phyloP scores from a whole-genome alignment of 768 basidiomycete genomes.

The Suillus spraguei region DNA sequence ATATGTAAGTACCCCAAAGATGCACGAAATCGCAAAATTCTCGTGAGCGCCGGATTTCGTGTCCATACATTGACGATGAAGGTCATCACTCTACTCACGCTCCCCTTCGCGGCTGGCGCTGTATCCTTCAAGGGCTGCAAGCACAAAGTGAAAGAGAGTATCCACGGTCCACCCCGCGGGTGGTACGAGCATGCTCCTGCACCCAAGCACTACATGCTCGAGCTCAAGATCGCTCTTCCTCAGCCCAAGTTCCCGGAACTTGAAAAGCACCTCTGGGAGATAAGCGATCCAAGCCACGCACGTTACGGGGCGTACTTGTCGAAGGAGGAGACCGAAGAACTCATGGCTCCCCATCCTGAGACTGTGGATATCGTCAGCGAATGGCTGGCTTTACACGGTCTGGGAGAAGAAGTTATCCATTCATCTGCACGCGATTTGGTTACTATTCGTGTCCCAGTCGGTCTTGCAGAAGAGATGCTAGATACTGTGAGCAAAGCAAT shows the following conservation, averaged over 20 bases:
- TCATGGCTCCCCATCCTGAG: constrained; percentile 59
- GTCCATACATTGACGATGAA: neutral
- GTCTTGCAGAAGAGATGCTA: constrained; percentile 69
- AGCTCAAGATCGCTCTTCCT: constrained; percentile 59
- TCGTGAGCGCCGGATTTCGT: neutral
- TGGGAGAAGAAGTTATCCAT: constrained; percentile 47
- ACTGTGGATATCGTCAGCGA: constrained; percentile 56
- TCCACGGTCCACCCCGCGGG: constrained; percentile 44
- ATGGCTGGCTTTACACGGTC: constrained; percentile 63
- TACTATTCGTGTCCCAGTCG: constrained; percentile 56
- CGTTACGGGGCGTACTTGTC: constrained; percentile 61
- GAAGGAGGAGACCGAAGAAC: constrained; percentile 63
- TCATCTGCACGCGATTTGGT: constrained; percentile 76
- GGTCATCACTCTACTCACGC: neutral
- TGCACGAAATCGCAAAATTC: neutral
- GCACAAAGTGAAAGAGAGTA: constrained; percentile 50
- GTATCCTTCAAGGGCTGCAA: constrained; percentile 15
- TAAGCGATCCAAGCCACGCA: constrained; percentile 57
- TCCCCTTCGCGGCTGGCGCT: constrained; percentile 15
- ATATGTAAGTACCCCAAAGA: neutral
- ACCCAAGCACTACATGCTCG: constrained; percentile 46
- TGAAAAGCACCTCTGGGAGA: constrained; percentile 55
- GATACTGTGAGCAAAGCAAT: constrained; percentile 50
- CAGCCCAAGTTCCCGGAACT: constrained; percentile 52
- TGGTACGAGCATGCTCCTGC: constrained; percentile 51